Conservation (phyloP, 1,139 yeast species). For the Yamadazyma membranifaciens region DNA sequence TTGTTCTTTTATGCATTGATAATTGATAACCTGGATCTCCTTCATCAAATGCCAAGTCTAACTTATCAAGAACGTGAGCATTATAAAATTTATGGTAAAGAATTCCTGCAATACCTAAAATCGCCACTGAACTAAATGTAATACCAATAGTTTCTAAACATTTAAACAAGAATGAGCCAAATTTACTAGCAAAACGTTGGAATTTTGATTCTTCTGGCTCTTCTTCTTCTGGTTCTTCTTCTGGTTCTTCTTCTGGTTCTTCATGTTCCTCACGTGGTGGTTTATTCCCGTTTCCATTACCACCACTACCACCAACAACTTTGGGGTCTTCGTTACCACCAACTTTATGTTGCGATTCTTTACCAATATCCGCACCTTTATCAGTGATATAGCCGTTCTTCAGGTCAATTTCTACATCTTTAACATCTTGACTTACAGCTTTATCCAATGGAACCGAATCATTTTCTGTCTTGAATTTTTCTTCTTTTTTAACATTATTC, state of each 20-base stretch:
- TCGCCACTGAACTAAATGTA: slow-evolving; percentile 69
- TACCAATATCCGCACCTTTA: slow-evolving; percentile 15
- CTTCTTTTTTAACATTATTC: slow-evolving; percentile 14
- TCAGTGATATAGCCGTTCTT: slow-evolving; percentile 13
- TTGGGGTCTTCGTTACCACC: slow-evolving; percentile 6
- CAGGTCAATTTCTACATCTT: slow-evolving; percentile 7
- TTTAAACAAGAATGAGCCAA: slow-evolving; percentile 32
- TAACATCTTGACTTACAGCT: slow-evolving; percentile 12
- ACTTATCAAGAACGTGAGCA: slow-evolving; percentile 59
- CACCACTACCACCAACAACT: slow-evolving; percentile 10
- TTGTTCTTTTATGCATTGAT: slow-evolving; percentile 48
- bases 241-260: slow-evolving; percentile 13
- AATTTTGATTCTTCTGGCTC: slow-evolving; percentile 15
- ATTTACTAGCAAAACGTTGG: slow-evolving; percentile 12
- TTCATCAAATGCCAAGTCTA: slow-evolving; percentile 62
- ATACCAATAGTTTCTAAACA: slow-evolving; percentile 72
- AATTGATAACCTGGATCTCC: slow-evolving; percentile 69
- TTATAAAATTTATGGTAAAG: slow-evolving; percentile 66
- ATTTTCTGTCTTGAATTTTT: slow-evolving; percentile 13
- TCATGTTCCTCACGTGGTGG: slow-evolving; percentile 9
- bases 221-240: slow-evolving; percentile 14
- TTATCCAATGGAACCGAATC: slow-evolving; percentile 18
- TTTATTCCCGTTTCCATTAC: slow-evolving; percentile 9
- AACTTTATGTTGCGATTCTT: slow-evolving; percentile 6
- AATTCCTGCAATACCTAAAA: slow-evolving; percentile 71